These are phyloP conservation scores for Mortierella sp. DNA, from an alignment of 371 early-diverging fungal species.

Conservation along the genomic window DNA sequence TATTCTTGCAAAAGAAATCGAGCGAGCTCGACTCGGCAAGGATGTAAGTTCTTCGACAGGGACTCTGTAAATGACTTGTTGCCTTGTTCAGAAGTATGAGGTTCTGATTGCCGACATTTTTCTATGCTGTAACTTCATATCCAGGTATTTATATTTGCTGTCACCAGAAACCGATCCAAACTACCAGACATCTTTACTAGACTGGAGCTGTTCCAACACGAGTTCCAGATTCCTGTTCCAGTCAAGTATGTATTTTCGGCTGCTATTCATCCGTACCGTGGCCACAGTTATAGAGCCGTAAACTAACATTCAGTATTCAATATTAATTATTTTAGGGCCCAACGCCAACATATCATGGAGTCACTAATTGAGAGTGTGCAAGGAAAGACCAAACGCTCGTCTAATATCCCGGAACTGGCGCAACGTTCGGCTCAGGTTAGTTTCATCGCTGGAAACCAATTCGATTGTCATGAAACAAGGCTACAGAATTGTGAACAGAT, in stretches of 20 bases:
- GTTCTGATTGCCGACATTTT: background rate
- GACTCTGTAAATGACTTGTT: background rate
- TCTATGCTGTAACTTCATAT: background rate
- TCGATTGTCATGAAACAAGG: background rate
- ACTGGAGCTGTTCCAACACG: conserved; percentile 43
- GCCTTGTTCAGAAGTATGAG: background rate
- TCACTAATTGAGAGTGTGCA: background rate
- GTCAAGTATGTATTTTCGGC: conserved; percentile 23
- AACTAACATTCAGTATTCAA: background rate
- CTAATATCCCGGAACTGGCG: background rate
- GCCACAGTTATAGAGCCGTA: background rate
- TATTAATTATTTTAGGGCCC: conserved; percentile 18
- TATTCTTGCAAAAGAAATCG: conserved; percentile 38
- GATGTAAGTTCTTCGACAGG: conserved; percentile 24
- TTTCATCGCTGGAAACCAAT: too few species aligned
- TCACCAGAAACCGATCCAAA: conserved; percentile 35
- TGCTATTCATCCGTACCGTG: background rate
- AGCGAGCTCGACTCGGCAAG: conserved; percentile 24
- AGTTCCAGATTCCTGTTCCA: conserved; percentile 41
- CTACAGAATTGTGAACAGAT: background rate
- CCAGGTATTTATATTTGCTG: conserved; percentile 48
- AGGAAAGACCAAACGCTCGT: background rate
- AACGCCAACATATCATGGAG: conserved; percentile 49
- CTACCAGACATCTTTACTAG: conserved; percentile 39
- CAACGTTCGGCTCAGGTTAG: conserved; percentile 32